Evolutionary conservation across 352 stramenopile genomes (phyloP).

Genomic region (Halophytophthora batemanensis): DNA sequence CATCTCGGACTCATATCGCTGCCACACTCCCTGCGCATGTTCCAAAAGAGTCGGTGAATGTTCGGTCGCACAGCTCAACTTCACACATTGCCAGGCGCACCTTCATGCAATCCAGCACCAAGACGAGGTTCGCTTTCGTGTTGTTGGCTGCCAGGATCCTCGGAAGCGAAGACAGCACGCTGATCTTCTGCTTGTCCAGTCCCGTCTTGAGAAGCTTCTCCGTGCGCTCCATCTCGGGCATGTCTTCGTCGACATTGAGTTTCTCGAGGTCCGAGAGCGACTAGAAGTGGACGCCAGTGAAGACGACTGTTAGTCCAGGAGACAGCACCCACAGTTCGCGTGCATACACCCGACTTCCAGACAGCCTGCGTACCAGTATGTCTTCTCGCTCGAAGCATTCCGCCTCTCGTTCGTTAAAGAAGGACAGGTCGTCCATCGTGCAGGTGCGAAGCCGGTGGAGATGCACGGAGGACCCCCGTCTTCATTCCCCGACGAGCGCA

Average conservation of each 20-base stretch:
- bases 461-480: constrained; percentile 15
- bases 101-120: constrained; percentile 77
- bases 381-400: constrained; percentile 85
- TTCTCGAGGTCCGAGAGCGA: constrained; percentile 82
- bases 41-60: not conserved
- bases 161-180: constrained; percentile 59
- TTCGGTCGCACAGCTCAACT: not conserved
- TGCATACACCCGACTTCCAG: too few species aligned
- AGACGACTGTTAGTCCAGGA: too few species aligned
- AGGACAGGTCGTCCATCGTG: constrained; percentile 76
- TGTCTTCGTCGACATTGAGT: constrained; percentile 82
- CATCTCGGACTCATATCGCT: constrained; percentile 60
- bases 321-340: too few species aligned
- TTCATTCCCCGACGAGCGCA: constrained; percentile 39
- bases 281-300: constrained; percentile 20
- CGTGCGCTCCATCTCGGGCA: constrained; percentile 74
- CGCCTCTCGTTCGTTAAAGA: constrained; percentile 81
- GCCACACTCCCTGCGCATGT: constrained; percentile 45
- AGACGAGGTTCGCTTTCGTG: constrained; percentile 59
- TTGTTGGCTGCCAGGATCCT: constrained; percentile 75
- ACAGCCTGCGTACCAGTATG: constrained; percentile 42
- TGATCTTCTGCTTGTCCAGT: constrained; percentile 81
- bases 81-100: constrained; percentile 16
- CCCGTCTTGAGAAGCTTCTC: constrained; percentile 76
- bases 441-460: constrained; percentile 15